phyloP scores from a whole-genome alignment of 2,329 filamentous ascomycete species.

The Neobulgaria alba region DNA sequence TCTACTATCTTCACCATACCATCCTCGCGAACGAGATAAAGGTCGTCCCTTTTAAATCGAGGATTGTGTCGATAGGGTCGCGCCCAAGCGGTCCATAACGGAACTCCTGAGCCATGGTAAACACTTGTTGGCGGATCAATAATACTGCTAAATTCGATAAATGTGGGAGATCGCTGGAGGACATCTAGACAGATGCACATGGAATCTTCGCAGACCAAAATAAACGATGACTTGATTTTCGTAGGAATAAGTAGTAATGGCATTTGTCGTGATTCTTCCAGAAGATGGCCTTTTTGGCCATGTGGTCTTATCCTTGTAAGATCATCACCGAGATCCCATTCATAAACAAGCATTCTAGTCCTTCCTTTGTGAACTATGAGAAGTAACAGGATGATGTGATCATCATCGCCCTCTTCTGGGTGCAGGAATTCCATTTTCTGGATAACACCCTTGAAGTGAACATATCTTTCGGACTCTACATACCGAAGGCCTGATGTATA shows the following conservation, averaged over 20 bases:
- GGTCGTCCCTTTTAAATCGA: constrained; percentile 60
- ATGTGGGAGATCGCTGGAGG: constrained; percentile 42
- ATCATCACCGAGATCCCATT: constrained; percentile 48
- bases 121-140: constrained; percentile 35
- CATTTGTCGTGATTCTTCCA: constrained; percentile 46
- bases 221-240: constrained; percentile 60
- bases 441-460: constrained; percentile 59
- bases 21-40: constrained; percentile 85
- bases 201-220: constrained; percentile 53
- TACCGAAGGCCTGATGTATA: constrained; percentile 43
- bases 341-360: constrained; percentile 47
- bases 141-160: constrained; percentile 37
- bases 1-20: constrained; percentile 69
- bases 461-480: constrained; percentile 37
- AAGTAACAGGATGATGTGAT: constrained; percentile 70
- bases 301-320: constrained; percentile 37
- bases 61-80: constrained; percentile 58
- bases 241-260: constrained; percentile 66
- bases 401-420: constrained; percentile 55
- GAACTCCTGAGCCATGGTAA: constrained; percentile 39
- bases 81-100: constrained; percentile 79
- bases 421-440: constrained; percentile 81
- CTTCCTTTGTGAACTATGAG: constrained; percentile 41
- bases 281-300: constrained; percentile 40
- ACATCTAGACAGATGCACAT: constrained; percentile 49